Conservation (phyloP, 1,139 yeast species). For the Spencermartinsiella ligniputridi region DNA sequence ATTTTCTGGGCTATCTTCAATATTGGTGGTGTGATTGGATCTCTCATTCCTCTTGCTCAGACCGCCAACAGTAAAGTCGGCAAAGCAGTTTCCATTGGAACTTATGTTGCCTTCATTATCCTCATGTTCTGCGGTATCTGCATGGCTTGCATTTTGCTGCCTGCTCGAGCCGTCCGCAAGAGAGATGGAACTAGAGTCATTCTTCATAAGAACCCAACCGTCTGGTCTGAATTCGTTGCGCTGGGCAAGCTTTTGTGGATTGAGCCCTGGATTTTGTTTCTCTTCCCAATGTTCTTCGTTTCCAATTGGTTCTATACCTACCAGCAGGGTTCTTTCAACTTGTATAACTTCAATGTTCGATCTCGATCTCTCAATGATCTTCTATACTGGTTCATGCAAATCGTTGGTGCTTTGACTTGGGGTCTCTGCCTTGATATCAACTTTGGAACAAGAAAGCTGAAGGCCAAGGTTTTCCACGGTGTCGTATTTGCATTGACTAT, state of each 20-base stretch:
- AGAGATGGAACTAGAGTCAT: slow-evolving; percentile 49
- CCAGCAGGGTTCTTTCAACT: slow-evolving; percentile 54
- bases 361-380: slow-evolving; percentile 57
- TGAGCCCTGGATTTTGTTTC: slow-evolving; percentile 42
- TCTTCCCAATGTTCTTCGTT: slow-evolving; percentile 59
- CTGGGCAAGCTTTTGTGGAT: slow-evolving; percentile 43
- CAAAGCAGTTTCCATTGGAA: slow-evolving; percentile 45
- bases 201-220: slow-evolving; percentile 46
- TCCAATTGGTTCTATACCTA: slow-evolving; percentile 62
- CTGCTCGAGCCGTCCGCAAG: slow-evolving; percentile 47
- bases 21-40: slow-evolving; percentile 49
- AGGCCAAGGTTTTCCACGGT: slow-evolving; percentile 46
- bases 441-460: slow-evolving; percentile 37
- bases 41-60: slow-evolving; percentile 16
- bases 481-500: slow-evolving; percentile 40
- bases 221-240: slow-evolving; percentile 41
- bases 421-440: slow-evolving; percentile 46
- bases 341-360: slow-evolving; percentile 50
- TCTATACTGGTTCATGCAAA: slow-evolving; percentile 56
- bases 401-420: slow-evolving; percentile 48
- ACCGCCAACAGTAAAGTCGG: slow-evolving; percentile 31
- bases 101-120: slow-evolving; percentile 52
- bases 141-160: slow-evolving; percentile 45
- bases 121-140: slow-evolving; percentile 47
- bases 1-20: slow-evolving; percentile 61